phyloP scores from a whole-genome alignment of 257 asterid genomes.

The Nicotiana tomentosiformis region DNA sequence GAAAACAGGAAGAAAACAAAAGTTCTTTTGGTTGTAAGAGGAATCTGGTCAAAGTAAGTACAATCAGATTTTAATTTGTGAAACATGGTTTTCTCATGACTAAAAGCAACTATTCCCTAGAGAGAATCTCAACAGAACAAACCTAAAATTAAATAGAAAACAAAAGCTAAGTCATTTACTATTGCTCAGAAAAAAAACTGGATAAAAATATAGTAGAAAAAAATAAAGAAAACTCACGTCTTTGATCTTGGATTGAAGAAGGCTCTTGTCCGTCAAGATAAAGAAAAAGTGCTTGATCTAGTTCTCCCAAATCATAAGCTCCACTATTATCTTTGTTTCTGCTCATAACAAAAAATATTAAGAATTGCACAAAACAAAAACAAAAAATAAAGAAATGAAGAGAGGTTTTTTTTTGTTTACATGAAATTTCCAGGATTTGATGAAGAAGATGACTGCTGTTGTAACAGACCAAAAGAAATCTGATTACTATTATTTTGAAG shows the following conservation, averaged over 20 bases:
- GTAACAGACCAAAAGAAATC: slow-evolving; percentile 66
- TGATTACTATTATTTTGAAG: slow-evolving; percentile 27
- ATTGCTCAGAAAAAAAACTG: slow-evolving; percentile 2
- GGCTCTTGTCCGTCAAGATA: slow-evolving; percentile 69
- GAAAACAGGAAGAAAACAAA: slow-evolving; percentile 1
- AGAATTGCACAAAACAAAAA: not conserved
- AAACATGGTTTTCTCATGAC: slow-evolving; percentile 16
- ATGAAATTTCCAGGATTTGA: slow-evolving; percentile 45
- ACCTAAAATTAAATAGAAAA: not conserved
- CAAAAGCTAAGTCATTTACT: slow-evolving; percentile 23
- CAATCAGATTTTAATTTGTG: slow-evolving; percentile 22
- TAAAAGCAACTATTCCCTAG: not conserved
- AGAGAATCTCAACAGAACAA: not conserved
- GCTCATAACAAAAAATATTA: not conserved
- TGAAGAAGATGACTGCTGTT: slow-evolving; percentile 49
- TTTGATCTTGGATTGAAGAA: slow-evolving; percentile 42
- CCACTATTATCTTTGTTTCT: slow-evolving; percentile 57
- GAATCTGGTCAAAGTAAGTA: slow-evolving; percentile 60
- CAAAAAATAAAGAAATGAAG: not conserved
- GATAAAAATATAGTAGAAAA: not conserved
- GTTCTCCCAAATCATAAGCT: slow-evolving; percentile 73
- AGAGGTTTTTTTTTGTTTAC: not conserved
- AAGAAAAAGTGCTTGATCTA: slow-evolving; percentile 75
- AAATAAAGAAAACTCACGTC: slow-evolving; percentile 22
- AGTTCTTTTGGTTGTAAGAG: not conserved